phyloP scores from a whole-genome alignment of 148 eudicot genomes.

The Salicornia ramosissima region DNA sequence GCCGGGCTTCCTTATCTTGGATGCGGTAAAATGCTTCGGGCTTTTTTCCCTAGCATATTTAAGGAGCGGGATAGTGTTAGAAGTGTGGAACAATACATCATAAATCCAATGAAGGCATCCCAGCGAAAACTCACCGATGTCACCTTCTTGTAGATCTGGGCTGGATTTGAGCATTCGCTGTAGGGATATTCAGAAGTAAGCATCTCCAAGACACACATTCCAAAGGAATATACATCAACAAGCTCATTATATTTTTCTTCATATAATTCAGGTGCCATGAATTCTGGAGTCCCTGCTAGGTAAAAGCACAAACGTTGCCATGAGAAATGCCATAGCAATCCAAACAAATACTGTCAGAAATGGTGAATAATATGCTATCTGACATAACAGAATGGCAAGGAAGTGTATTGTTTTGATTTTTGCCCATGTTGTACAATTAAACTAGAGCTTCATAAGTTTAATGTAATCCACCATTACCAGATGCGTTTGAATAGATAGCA shows the following conservation, averaged over 20 bases:
- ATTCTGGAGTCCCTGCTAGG: constrained; percentile 77
- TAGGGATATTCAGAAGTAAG: constrained; percentile 77
- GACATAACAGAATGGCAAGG: not conserved
- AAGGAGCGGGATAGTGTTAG: not conserved
- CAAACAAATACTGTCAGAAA: not conserved
- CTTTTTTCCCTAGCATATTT: constrained; percentile 54
- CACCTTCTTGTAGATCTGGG: constrained; percentile 91
- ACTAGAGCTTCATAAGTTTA: not conserved
- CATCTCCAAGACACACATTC: constrained; percentile 90
- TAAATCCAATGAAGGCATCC: not conserved
- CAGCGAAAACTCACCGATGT: constrained; percentile 45
- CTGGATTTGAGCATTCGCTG: constrained; percentile 76
- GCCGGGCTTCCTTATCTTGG: constrained; percentile 49
- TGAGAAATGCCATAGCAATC: constrained; percentile 2
- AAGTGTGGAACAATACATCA: constrained; percentile 3
- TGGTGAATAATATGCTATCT: not conserved
- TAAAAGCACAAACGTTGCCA: not conserved
- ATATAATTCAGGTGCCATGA: constrained; percentile 90
- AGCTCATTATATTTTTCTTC: constrained; percentile 75
- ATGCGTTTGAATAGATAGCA: too few species aligned
- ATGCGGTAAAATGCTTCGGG: constrained; percentile 62
- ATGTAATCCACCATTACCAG: too few species aligned
- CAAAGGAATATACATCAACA: constrained; percentile 83
- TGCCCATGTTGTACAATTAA: not conserved
- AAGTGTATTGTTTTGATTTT: not conserved